A percentile compares a stretch with the other conserved stretches of the same genome.
Conservation (phyloP, 345 rosid species). For the Populus davidiana region DNA sequence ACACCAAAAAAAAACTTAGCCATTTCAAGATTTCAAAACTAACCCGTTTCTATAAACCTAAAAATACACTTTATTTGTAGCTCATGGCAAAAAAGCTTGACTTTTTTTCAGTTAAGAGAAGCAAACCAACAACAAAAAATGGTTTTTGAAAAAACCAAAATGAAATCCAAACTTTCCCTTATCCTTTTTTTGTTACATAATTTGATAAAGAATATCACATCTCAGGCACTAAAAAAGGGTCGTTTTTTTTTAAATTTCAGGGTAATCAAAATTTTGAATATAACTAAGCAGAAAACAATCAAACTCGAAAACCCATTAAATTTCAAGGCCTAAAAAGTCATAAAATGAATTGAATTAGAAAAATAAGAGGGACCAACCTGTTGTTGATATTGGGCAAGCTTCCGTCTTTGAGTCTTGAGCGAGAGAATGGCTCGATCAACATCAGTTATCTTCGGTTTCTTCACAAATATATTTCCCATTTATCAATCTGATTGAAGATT, state of each 20-base stretch:
- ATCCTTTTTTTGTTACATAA: neutral
- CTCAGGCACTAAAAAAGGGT: neutral
- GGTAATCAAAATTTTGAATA: neutral
- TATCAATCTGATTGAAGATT: neutral
- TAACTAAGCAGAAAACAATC: neutral
- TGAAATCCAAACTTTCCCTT: neutral
- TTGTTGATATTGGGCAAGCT: conserved; percentile 84
- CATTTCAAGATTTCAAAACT: neutral
- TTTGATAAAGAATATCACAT: neutral
- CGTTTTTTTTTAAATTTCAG: neutral
- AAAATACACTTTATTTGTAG: neutral
- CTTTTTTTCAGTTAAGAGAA: neutral
- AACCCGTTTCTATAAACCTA: neutral
- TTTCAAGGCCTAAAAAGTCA: neutral
- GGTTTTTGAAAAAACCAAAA: neutral
- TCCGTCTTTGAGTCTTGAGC: conserved; percentile 93
- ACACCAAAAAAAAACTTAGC: neutral
- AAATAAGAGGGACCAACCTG: conserved; percentile 43
- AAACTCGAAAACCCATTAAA: neutral
- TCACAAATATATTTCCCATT: conserved; percentile 91
- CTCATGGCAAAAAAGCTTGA: neutral
- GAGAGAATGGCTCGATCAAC: conserved; percentile 91
- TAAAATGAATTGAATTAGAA: neutral
- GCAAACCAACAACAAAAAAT: neutral
- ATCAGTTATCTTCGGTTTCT: conserved; percentile 92